A percentile compares a stretch with the other conserved stretches of the same genome.
phyloP scores from a whole-genome alignment of 441 rosid genomes.

The Brassica hybrid region DNA sequence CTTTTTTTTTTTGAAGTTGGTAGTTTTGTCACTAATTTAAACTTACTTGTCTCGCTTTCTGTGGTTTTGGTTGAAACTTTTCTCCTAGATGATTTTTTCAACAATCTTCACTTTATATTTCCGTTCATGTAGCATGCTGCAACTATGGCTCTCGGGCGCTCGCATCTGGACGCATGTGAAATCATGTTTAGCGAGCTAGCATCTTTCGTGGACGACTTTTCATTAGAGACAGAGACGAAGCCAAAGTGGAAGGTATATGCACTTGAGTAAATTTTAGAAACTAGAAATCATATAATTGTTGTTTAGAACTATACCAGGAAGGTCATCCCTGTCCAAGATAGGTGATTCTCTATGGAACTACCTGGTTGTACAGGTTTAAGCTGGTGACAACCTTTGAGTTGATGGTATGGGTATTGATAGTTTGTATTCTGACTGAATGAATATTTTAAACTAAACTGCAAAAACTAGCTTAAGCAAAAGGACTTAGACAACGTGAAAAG shows the following conservation, averaged over 20 bases:
- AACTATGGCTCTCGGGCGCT: conserved; percentile 98
- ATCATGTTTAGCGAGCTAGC: conserved; percentile 93
- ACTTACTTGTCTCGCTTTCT: conserved; percentile 9
- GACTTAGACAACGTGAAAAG: conserved; percentile 18
- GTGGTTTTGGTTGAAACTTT: conserved; percentile 25
- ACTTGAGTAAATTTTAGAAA: conserved; percentile 31
- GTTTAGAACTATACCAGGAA: conserved; percentile 19
- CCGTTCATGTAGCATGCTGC: conserved; percentile 80
- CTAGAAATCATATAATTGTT: conserved; percentile 23
- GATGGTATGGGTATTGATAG: conserved; percentile 3
- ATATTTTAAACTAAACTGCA: background rate
- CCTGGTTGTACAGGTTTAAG: background rate
- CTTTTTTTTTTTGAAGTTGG: conserved; percentile 15
- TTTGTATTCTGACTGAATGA: background rate
- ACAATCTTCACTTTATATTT: conserved; percentile 20
- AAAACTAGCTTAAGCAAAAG: conserved; percentile 18
- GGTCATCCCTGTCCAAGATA: conserved; percentile 15
- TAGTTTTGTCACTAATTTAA: conserved; percentile 21
- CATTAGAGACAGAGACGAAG: conserved; percentile 94
- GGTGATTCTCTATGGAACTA: background rate
- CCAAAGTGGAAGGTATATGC: conserved; percentile 98
- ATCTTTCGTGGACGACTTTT: conserved; percentile 92
- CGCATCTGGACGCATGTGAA: conserved; percentile 99
- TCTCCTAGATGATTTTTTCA: conserved; percentile 13
- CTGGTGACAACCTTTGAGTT: background rate